Conservation (phyloP, 2,329 filamentous ascomycete genomes). For the Paracorniculantispora psalliotae region DNA sequence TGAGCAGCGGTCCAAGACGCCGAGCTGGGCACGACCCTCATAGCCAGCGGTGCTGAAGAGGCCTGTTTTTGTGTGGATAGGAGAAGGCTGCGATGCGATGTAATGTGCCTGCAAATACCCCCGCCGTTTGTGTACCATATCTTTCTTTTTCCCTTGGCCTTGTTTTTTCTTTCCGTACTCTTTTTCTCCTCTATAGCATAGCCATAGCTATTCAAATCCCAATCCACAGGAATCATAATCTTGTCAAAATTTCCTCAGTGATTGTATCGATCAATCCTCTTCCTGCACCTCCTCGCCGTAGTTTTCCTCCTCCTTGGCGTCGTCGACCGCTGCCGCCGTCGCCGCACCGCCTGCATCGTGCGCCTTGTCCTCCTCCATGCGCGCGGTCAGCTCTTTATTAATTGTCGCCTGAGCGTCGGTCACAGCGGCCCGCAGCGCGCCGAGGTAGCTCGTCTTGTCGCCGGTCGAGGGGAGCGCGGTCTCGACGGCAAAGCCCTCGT, state of each 20-base stretch:
- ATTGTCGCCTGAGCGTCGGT: slow-evolving; percentile 57
- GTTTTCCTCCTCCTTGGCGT: slow-evolving; percentile 64
- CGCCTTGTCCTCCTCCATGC: slow-evolving; percentile 69
- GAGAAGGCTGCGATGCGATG: background rate
- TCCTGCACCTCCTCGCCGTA: slow-evolving; percentile 82
- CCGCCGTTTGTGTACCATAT: background rate
- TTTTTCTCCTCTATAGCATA: background rate
- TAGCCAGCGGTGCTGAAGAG: slow-evolving; percentile 18
- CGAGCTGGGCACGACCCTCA: slow-evolving; percentile 34
- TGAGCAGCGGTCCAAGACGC: slow-evolving; percentile 20
- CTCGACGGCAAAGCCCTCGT: slow-evolving; percentile 41
- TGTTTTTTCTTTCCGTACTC: background rate
- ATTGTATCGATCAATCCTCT: slow-evolving; percentile 41
- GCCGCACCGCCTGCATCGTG: slow-evolving; percentile 34
- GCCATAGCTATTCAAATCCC: background rate
- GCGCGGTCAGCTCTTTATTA: slow-evolving; percentile 65
- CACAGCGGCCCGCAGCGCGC: slow-evolving; percentile 52
- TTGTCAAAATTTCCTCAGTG: background rate
- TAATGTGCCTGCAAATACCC: slow-evolving; percentile 13
- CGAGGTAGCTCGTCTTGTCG: slow-evolving; percentile 56
- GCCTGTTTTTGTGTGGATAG: background rate
- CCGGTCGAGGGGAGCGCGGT: slow-evolving; percentile 33
- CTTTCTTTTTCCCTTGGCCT: background rate
- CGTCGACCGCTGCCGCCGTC: slow-evolving; percentile 35
- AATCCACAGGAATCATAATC: background rate